phyloP scores from a whole-genome alignment of 768 basidiomycete species.

The Mycena belliarum region DNA sequence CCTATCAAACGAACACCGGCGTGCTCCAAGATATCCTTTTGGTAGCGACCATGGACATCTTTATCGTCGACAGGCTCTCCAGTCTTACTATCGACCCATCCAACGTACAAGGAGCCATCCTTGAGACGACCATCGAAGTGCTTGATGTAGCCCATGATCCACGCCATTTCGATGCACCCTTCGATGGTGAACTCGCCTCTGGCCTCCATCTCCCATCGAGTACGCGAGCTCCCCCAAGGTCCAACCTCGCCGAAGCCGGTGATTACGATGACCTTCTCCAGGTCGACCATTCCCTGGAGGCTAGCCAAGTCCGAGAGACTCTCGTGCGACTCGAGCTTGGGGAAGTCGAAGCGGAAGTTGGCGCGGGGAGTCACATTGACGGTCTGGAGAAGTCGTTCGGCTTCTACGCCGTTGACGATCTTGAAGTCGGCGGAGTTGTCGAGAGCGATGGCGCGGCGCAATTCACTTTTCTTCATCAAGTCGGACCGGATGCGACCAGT shows the following conservation, averaged over 20 bases:
- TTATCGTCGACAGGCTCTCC: slow-evolving; percentile 96
- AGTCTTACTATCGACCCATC: slow-evolving; percentile 96
- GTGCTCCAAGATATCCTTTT: slow-evolving; percentile 90
- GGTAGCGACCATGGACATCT: slow-evolving; percentile 90
- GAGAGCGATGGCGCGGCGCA: slow-evolving; percentile 89
- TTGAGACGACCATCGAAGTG: slow-evolving; percentile 98
- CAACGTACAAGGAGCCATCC: slow-evolving; percentile 89
- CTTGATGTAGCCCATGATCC: slow-evolving; percentile 99
- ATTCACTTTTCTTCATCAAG: slow-evolving; percentile 84
- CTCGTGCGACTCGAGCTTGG: slow-evolving; percentile 71
- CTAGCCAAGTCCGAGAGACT: slow-evolving; percentile 72
- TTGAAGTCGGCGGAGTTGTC: slow-evolving; percentile 98
- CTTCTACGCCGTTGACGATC: slow-evolving; percentile 83
- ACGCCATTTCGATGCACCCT: slow-evolving; percentile 99
- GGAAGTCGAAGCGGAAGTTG: slow-evolving; percentile 97
- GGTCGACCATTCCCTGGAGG: slow-evolving; percentile 86
- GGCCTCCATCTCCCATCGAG: slow-evolving; percentile 99
- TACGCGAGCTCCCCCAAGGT: slow-evolving; percentile 97
- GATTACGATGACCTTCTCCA: slow-evolving; percentile 94
- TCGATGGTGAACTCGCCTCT: slow-evolving; percentile 96
- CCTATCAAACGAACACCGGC: slow-evolving; percentile 94
- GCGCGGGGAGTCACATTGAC: slow-evolving; percentile 94
- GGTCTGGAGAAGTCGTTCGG: slow-evolving; percentile 90
- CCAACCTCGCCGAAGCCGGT: slow-evolving; percentile 98
- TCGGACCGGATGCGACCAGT: slow-evolving; percentile 82